phyloP scores from a whole-genome alignment of 1,284 basidiomycete species.

The Ustilago hordei region DNA sequence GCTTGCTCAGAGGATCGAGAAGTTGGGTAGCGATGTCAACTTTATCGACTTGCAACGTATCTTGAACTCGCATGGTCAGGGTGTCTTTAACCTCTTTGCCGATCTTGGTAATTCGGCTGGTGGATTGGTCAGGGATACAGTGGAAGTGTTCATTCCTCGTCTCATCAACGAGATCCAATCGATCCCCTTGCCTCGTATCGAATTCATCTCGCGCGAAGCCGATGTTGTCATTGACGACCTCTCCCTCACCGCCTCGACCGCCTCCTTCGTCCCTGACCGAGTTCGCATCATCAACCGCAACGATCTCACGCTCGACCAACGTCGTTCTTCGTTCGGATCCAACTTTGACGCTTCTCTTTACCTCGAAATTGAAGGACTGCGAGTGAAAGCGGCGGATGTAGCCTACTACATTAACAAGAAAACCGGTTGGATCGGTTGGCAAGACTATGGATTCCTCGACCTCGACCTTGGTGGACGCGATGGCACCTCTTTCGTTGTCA shows the following conservation, averaged over 20 bases:
- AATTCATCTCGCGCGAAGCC: slow-evolving; percentile 71
- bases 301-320: slow-evolving; percentile 71
- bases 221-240: slow-evolving; percentile 72
- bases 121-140: slow-evolving; percentile 71
- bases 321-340: slow-evolving; percentile 70
- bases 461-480: slow-evolving; percentile 70
- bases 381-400: slow-evolving; percentile 71
- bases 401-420: slow-evolving; percentile 72
- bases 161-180: slow-evolving; percentile 71
- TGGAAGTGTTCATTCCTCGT: slow-evolving; percentile 71
- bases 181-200: slow-evolving; percentile 72
- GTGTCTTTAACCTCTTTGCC: slow-evolving; percentile 35
- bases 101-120: slow-evolving; percentile 50
- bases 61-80: slow-evolving; percentile 24
- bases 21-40: slow-evolving; percentile 69
- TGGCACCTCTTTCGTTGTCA: slow-evolving; percentile 71
- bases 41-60: slow-evolving; percentile 41
- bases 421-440: slow-evolving; percentile 68
- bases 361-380: slow-evolving; percentile 71
- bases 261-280: slow-evolving; percentile 72
- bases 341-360: slow-evolving; percentile 71
- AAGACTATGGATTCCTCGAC: slow-evolving; percentile 72
- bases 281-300: slow-evolving; percentile 71
- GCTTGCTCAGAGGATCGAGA: slow-evolving; percentile 70
- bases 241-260: slow-evolving; percentile 69